Evolutionary conservation across 2,329 filamentous ascomycete species (phyloP).

Genomic region (Eurotiales sp.): DNA sequence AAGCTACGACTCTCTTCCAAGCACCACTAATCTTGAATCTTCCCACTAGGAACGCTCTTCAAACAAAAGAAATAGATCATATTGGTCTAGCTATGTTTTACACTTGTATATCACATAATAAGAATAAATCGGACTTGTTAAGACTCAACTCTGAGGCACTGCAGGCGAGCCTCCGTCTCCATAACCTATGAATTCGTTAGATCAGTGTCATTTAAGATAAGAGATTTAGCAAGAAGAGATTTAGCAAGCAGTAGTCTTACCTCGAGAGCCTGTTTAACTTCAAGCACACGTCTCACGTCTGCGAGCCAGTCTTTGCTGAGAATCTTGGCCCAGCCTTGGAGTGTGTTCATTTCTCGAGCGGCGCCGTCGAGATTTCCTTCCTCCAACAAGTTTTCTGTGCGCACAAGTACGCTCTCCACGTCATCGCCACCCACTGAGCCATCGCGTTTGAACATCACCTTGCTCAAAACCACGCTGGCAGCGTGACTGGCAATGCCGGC

Average conservation of each 20-base stretch:
- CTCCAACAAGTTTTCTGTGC: constrained; percentile 86
- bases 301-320: constrained; percentile 89
- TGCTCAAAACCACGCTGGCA: constrained; percentile 83
- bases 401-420: constrained; percentile 86
- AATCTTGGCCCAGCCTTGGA: constrained; percentile 93
- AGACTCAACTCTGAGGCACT: constrained; percentile 79
- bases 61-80: constrained; percentile 27
- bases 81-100: constrained; percentile 41
- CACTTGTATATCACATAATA: constrained; percentile 27
- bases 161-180: constrained; percentile 81
- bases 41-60: background rate
- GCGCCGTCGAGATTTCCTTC: constrained; percentile 89
- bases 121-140: constrained; percentile 3
- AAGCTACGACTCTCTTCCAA: background rate
- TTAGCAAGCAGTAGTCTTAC: constrained; percentile 53
- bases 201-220: background rate
- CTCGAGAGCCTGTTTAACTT: constrained; percentile 94
- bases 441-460: constrained; percentile 94
- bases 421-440: constrained; percentile 78
- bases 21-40: background rate
- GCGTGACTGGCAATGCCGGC: constrained; percentile 93
- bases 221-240: background rate
- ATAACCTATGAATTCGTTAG: constrained; percentile 61
- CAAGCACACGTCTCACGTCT: constrained; percentile 86
- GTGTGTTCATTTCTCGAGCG: constrained; percentile 88